Conservation (phyloP, 768 basidiomycete species). For the Paxillus rubicundulus region DNA sequence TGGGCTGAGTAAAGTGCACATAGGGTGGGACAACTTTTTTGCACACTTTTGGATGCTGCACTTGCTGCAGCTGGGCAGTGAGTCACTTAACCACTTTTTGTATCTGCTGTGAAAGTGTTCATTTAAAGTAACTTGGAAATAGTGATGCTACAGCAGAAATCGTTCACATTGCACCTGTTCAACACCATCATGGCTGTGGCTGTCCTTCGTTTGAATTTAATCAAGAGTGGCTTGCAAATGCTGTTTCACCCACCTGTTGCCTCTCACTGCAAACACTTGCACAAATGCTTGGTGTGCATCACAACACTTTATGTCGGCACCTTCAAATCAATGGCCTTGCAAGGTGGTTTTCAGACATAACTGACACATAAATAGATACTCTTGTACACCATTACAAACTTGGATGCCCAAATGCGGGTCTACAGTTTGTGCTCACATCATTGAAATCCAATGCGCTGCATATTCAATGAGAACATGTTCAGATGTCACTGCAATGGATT, state of each 20-base stretch:
- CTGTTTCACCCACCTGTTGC: background rate
- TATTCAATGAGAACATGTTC: constrained; percentile 13
- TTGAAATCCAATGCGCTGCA: constrained; percentile 9
- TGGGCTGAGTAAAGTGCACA: background rate
- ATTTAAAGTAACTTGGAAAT: background rate
- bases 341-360: constrained; percentile 11
- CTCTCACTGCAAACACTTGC: constrained; percentile 4
- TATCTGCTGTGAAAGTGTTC: constrained; percentile 2
- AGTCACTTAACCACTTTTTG: background rate
- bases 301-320: constrained; percentile 11
- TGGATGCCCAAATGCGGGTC: constrained; percentile 12
- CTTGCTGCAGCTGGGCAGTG: background rate
- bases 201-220: background rate
- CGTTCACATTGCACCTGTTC: background rate
- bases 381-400: constrained; percentile 14
- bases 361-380: constrained; percentile 17
- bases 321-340: constrained; percentile 8
- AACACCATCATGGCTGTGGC: background rate
- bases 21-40: background rate
- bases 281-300: constrained; percentile 9
- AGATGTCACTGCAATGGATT: constrained; percentile 5
- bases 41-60: background rate
- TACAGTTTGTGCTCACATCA: constrained; percentile 16
- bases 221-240: background rate
- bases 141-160: background rate